A percentile compares a stretch with the other conserved stretches of the same genome.
Conservation (phyloP, 2,329 filamentous ascomycete species). For the Helotiales sp. region DNA sequence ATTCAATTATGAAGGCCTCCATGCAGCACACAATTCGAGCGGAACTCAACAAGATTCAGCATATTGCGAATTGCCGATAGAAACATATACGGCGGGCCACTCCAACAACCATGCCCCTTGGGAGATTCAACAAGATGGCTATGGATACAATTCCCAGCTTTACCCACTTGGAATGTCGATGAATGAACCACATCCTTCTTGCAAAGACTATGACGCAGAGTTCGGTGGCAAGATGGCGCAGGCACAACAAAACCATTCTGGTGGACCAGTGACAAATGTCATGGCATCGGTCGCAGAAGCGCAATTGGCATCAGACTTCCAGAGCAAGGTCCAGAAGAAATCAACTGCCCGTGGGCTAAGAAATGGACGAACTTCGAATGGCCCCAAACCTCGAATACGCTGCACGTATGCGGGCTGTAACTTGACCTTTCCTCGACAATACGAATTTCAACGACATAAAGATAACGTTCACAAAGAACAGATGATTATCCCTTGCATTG, state of each 20-base stretch:
- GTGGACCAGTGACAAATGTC: background rate
- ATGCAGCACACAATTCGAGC: too few relatives aligned
- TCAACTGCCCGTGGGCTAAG: background rate
- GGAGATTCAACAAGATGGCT: background rate
- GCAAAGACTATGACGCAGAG: background rate
- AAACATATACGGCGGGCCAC: background rate
- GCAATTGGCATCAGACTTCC: background rate
- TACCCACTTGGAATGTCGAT: background rate
- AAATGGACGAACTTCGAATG: background rate
- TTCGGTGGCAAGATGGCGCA: background rate
- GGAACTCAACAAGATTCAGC: background rate
- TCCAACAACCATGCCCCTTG: too few relatives aligned
- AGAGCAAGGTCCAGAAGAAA: background rate
- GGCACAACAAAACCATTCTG: background rate
- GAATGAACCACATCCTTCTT: background rate
- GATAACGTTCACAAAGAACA: slow-evolving; percentile 8
- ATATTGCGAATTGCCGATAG: background rate
- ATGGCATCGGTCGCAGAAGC: background rate
- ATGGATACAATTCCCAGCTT: background rate
- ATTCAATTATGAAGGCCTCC: too few relatives aligned
- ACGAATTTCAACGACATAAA: slow-evolving; percentile 12
- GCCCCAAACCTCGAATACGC: slow-evolving; percentile 4
- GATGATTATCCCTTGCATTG: slow-evolving; percentile 1
- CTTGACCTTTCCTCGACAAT: slow-evolving; percentile 13
- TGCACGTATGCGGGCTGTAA: slow-evolving; percentile 11